These are phyloP conservation scores for Fusarium hainanense DNA, from an alignment of 2,329 filamentous ascomycete genomes.

Conservation along the genomic window DNA sequence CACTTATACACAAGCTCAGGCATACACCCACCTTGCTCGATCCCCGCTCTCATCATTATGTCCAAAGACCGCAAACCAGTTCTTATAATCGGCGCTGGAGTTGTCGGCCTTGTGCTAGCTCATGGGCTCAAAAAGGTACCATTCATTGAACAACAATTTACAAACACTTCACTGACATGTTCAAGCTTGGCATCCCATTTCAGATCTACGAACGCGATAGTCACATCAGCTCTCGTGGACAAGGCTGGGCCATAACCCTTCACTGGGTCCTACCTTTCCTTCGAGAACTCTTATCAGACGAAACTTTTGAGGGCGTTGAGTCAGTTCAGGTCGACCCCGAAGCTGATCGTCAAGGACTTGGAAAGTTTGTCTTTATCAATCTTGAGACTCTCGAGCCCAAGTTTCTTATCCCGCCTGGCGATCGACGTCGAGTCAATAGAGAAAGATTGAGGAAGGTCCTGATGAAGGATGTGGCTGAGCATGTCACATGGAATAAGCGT, in stretches of 20 bases:
- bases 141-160: no score
- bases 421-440: constrained; percentile 13
- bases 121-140: constrained; percentile 9
- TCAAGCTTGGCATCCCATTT: constrained; percentile 3
- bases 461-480: background rate
- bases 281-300: background rate
- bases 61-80: constrained; percentile 20
- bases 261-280: constrained; percentile 16
- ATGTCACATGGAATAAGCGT: constrained; percentile 7
- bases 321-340: constrained; percentile 13
- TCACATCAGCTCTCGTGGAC: background rate
- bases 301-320: background rate
- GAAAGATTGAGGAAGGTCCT: constrained; percentile 14
- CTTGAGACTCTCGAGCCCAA: constrained; percentile 8
- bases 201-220: constrained; percentile 12
- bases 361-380: constrained; percentile 11
- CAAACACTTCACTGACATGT: no score
- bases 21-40: no score
- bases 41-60: background rate
- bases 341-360: constrained; percentile 9
- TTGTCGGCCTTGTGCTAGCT: constrained; percentile 14
- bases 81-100: constrained; percentile 12
- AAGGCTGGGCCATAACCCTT: constrained; percentile 19
- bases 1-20: fast-evolving
- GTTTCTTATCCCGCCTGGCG: constrained; percentile 1